These are phyloP conservation scores for Bonnemaisonia californica DNA, from an alignment of 31 red algal species.

Conservation along the genomic window DNA sequence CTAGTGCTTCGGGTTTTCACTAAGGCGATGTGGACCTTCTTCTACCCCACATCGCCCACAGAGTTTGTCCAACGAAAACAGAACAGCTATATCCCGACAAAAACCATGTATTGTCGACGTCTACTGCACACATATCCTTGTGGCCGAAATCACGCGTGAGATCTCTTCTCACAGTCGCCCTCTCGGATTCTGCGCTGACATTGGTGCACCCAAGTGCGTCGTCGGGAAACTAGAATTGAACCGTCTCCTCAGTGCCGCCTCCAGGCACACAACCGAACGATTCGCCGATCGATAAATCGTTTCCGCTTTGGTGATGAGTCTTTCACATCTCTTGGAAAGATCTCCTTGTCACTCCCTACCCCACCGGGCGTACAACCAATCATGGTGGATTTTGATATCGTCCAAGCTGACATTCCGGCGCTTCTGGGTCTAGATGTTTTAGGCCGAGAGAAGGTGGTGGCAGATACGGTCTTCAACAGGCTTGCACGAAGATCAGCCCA, in stretches of 20 bases:
- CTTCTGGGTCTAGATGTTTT: constrained; percentile 20
- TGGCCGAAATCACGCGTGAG: no score
- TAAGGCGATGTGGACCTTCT: no score
- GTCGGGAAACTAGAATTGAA: not conserved
- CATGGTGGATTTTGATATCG: not conserved
- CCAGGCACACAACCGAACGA: not conserved
- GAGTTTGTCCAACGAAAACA: no score
- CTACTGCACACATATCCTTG: no score
- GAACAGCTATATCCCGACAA: no score
- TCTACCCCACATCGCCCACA: no score
- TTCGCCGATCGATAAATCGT: not conserved
- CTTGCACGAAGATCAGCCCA: not conserved
- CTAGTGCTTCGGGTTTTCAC: no score
- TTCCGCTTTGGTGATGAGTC: not conserved
- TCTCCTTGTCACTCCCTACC: not conserved
- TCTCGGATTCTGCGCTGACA: constrained; percentile 12
- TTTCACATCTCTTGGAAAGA: constrained; percentile 5
- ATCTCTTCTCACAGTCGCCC: no score
- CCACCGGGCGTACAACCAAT: not conserved
- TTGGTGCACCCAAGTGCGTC: not conserved
- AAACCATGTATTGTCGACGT: no score
- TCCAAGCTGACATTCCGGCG: no score
- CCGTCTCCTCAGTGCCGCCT: not conserved
- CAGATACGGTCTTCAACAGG: constrained; percentile 15
- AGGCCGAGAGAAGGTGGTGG: not conserved